Conservation (phyloP, 2,329 filamentous ascomycete genomes). For the Hawksworthiomyces lignivorus region DNA sequence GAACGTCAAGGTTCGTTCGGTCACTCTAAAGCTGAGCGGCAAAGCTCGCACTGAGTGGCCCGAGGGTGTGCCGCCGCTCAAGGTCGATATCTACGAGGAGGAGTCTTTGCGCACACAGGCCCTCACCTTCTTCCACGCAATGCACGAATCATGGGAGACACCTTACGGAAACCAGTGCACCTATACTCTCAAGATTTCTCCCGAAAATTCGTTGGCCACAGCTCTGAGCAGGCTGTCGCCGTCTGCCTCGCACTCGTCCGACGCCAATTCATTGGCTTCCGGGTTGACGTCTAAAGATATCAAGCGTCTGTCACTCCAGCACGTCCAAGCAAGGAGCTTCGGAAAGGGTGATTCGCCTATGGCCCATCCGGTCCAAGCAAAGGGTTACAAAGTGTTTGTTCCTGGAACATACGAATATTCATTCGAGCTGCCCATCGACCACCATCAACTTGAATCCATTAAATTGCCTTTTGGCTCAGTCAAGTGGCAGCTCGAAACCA, state of each 20-base stretch:
- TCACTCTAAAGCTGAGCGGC: slow-evolving; percentile 80
- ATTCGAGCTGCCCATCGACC: slow-evolving; percentile 85
- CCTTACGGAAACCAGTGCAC: slow-evolving; percentile 58
- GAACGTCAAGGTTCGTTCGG: slow-evolving; percentile 83
- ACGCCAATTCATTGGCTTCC: slow-evolving; percentile 24
- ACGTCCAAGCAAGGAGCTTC: slow-evolving; percentile 78
- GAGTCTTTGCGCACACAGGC: slow-evolving; percentile 82
- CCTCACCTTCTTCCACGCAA: slow-evolving; percentile 85
- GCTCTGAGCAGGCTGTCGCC: slow-evolving; percentile 3
- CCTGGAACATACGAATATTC: slow-evolving; percentile 61
- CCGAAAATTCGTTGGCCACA: slow-evolving; percentile 22
- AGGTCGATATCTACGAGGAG: slow-evolving; percentile 75
- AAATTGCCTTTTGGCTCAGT: slow-evolving; percentile 80
- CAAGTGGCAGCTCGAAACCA: slow-evolving; percentile 80
- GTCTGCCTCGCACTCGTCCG: slow-evolving; percentile 14
- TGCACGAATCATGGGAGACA: slow-evolving; percentile 51
- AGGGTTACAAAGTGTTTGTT: slow-evolving; percentile 79
- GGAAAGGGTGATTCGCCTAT: slow-evolving; percentile 67
- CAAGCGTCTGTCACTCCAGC: slow-evolving; percentile 67
- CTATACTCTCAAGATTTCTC: slow-evolving; percentile 37
- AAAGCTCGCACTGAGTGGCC: slow-evolving; percentile 91
- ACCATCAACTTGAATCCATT: slow-evolving; percentile 80
- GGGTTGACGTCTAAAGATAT: slow-evolving; percentile 37
- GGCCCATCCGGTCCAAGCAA: slow-evolving; percentile 50
- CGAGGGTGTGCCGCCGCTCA: slow-evolving; percentile 84